These are phyloP conservation scores for Podaxis sp. DNA, from an alignment of 768 basidiomycete genomes.

Conservation along the genomic window DNA sequence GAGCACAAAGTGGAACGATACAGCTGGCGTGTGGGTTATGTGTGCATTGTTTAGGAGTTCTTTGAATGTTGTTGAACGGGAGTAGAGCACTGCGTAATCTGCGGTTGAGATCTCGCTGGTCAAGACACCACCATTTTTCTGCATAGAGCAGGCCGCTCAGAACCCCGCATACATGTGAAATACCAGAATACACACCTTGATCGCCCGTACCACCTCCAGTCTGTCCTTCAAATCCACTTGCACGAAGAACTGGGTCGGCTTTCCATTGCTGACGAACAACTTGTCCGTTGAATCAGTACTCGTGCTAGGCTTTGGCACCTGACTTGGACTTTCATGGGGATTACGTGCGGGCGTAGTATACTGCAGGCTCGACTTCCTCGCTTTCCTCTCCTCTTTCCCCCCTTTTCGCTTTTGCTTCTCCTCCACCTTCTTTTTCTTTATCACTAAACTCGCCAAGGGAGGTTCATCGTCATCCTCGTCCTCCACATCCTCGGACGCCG, in stretches of 20 bases:
- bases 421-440: slow-evolving; percentile 1
- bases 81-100: slow-evolving; percentile 58
- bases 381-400: not conserved
- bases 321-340: not conserved
- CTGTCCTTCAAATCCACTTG: slow-evolving; percentile 46
- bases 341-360: slow-evolving; percentile 6
- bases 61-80: slow-evolving; percentile 45
- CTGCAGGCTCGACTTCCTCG: not conserved
- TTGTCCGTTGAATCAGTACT: not conserved
- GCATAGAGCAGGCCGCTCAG: slow-evolving; percentile 2
- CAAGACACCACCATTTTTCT: slow-evolving; percentile 71
- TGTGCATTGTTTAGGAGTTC: slow-evolving; percentile 38
- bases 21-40: slow-evolving; percentile 39
- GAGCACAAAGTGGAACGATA: slow-evolving; percentile 51
- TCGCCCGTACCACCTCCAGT: slow-evolving; percentile 24
- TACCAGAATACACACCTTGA: slow-evolving; percentile 49
- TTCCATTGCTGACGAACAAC: slow-evolving; percentile 27
- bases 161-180: not conserved
- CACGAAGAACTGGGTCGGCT: slow-evolving; percentile 56
- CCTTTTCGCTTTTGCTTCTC: not conserved
- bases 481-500: not conserved
- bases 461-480: slow-evolving; percentile 1
- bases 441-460: not conserved
- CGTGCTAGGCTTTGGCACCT: not conserved
- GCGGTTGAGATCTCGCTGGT: slow-evolving; percentile 50